These are phyloP conservation scores for Calonectria pseudoreteaudii DNA, from an alignment of 2,329 filamentous ascomycete species.

Conservation along the genomic window DNA sequence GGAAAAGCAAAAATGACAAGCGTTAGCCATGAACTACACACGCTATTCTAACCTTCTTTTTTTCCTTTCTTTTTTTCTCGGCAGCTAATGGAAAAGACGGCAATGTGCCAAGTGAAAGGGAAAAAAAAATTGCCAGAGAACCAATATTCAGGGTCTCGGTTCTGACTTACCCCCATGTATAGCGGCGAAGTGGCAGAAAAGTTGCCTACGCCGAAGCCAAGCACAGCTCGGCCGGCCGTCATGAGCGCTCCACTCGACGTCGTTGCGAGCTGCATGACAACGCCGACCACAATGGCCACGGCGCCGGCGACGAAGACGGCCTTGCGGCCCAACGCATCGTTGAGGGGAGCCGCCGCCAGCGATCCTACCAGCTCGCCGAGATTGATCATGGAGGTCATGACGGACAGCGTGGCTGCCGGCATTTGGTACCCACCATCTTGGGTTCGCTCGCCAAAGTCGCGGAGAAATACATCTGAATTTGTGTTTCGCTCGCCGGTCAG, in stretches of 20 bases:
- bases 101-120: neutral
- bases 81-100: neutral
- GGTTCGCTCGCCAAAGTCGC: constrained; percentile 46
- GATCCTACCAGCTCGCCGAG: constrained; percentile 53
- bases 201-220: constrained; percentile 48
- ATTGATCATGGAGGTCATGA: constrained; percentile 54
- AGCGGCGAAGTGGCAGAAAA: constrained; percentile 53
- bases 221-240: constrained; percentile 39
- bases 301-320: constrained; percentile 44
- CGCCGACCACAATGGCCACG: constrained; percentile 42
- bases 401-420: constrained; percentile 33
- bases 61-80: neutral
- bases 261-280: constrained; percentile 39
- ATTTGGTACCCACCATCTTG: constrained; percentile 45
- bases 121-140: too few relatives aligned
- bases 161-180: constrained; percentile 48
- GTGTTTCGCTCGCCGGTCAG: too few relatives aligned
- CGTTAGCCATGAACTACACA: neutral
- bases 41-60: neutral
- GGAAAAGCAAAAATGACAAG: neutral
- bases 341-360: constrained; percentile 50
- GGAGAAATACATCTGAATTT: constrained; percentile 47
- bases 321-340: constrained; percentile 50
- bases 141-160: too few relatives aligned
- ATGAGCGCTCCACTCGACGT: constrained; percentile 38